Conservation (phyloP, 306 rosid species). For the Sphenostylis stenocarpa region DNA sequence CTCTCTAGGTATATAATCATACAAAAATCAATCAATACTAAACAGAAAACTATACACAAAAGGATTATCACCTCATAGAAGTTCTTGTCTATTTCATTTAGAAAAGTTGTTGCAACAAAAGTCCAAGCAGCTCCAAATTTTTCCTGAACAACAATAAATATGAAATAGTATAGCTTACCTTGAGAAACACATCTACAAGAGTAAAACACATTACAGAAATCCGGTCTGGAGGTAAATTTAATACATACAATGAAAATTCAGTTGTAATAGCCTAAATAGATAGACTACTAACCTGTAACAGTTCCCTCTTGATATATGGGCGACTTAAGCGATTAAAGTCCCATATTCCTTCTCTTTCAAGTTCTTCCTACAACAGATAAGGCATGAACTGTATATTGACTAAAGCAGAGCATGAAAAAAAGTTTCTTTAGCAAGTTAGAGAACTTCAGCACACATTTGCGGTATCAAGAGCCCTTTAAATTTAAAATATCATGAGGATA, state of each 20-base stretch:
- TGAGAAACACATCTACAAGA: constrained; percentile 2
- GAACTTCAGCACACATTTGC: constrained; percentile 1
- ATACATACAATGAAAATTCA: constrained; percentile 19
- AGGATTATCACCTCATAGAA: constrained; percentile 64
- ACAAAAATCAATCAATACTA: constrained; percentile 7
- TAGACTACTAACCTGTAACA: constrained; percentile 62
- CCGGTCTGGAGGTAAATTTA: constrained; percentile 20
- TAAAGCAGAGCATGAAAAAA: background rate
- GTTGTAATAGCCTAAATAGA: constrained; percentile 16
- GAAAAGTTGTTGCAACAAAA: constrained; percentile 72
- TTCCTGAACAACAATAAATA: constrained; percentile 55
- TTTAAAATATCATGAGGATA: constrained; percentile 33
- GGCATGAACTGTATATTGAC: constrained; percentile 16
- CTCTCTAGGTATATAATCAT: background rate
- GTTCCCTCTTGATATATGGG: constrained; percentile 74
- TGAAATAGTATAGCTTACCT: background rate
- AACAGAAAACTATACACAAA: background rate
- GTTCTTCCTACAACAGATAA: constrained; percentile 73
- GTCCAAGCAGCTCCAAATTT: constrained; percentile 82
- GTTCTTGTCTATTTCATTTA: constrained; percentile 64
- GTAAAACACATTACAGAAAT: background rate
- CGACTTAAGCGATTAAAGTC: constrained; percentile 86
- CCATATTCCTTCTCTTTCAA: constrained; percentile 94
- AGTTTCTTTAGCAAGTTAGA: constrained; percentile 6
- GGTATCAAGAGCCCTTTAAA: constrained; percentile 9